These are phyloP conservation scores for Alternaria infectoria DNA, from an alignment of 2,329 filamentous ascomycete genomes.

Conservation along the genomic window DNA sequence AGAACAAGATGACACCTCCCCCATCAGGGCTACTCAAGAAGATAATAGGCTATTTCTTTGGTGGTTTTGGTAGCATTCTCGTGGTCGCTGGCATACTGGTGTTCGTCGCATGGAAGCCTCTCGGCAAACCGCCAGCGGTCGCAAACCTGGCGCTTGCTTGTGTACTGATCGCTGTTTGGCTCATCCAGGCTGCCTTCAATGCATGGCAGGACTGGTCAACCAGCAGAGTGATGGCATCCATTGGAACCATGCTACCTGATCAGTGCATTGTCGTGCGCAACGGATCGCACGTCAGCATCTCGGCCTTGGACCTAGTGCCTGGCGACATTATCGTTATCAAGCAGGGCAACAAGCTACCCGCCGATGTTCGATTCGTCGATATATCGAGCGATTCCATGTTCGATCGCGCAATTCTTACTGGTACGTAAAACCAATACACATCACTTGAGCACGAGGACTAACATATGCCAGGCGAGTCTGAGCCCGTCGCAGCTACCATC, in stretches of 20 bases:
- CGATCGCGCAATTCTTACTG: constrained; percentile 75
- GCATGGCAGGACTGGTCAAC: constrained; percentile 78
- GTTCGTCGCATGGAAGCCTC: constrained; percentile 77
- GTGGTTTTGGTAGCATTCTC: constrained; percentile 76
- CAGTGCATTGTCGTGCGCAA: constrained; percentile 70
- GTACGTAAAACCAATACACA: constrained; percentile 41
- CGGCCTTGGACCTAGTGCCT: constrained; percentile 69
- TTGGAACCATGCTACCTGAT: constrained; percentile 80
- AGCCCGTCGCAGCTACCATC: constrained; percentile 67
- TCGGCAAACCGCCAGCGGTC: constrained; percentile 72
- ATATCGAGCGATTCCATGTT: constrained; percentile 73
- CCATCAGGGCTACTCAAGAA: constrained; percentile 65
- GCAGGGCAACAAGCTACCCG: constrained; percentile 75
- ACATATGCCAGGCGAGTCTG: constrained; percentile 63
- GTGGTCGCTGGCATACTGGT: constrained; percentile 73
- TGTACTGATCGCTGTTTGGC: constrained; percentile 74
- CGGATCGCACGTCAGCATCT: constrained; percentile 57
- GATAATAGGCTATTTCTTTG: constrained; percentile 74
- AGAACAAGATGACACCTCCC: constrained; percentile 70
- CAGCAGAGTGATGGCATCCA: constrained; percentile 77
- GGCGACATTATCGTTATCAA: constrained; percentile 74
- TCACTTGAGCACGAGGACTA: neutral
- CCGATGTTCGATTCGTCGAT: constrained; percentile 73
- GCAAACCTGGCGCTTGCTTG: constrained; percentile 77
- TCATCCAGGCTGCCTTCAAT: constrained; percentile 58